Evolutionary conservation across 1,284 basidiomycete species (phyloP), one percentile per base, ranked within the genome.

Genomic region (Cutaneotrichosporon sp.): DNA sequence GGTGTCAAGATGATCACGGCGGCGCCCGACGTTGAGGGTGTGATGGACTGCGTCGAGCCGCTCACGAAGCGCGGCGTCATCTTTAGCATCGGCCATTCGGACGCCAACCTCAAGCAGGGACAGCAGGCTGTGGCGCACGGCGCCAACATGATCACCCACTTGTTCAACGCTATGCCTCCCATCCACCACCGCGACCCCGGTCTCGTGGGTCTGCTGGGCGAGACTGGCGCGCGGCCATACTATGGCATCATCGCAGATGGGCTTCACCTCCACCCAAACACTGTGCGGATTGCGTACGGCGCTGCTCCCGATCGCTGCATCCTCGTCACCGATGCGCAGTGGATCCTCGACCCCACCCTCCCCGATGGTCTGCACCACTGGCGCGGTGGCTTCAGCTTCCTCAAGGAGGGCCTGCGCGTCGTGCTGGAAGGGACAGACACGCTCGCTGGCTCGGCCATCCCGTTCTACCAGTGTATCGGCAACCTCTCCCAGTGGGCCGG

Each of bases 211-310:
- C 84, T 95, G 7, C 82, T 96, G 51, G 91, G 91, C 32, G 86
- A 89, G 22, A 90, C 89, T n/a, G 87, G 88, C 68, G 85, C 86
- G 71, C 82, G 90, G 65, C 91, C 92, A 21, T 93, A 87, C 80
- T 96, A 90, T 74, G 91, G 90, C 61, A 81, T 95, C 65, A 96
- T 96, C 66, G 91, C 92, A 13, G 92, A 96, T 75, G 92, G 92
- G 0, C 87, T 92, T 63, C 92, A 96, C 77, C 90, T 87, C 31
- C 92, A 95, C 78, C 92, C 92, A 5, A 91, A 92, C 79, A 91
- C 90, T 53, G 90, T 95, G 60, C 84, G 90, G 71, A 83, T 95
- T 65, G 92, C 92, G 1, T 94, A 94, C 77, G 86, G 87, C 42
- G 86, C 89, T 0, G 88, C 89, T 71, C 89, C 90, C 1, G 88